Evolutionary conservation across 805 yeast genomes (phyloP).

Genomic region (Myxozyma neotropica): DNA sequence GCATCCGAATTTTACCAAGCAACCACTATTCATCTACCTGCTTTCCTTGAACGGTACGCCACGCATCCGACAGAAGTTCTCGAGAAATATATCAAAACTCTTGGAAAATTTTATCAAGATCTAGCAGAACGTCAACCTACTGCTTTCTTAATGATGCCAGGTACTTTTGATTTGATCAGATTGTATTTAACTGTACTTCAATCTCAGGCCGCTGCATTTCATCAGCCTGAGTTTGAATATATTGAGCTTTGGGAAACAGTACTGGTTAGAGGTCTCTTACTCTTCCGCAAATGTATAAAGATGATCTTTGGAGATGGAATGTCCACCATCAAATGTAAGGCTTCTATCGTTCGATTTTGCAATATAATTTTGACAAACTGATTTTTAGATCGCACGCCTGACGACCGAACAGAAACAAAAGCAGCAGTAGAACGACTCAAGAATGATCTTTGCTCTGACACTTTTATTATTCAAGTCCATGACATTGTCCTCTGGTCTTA

Average conservation of each 20-base stretch:
- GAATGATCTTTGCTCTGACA: constrained; percentile 59
- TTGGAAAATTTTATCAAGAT: constrained; percentile 70
- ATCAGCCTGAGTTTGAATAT: constrained; percentile 52
- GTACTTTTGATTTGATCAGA: constrained; percentile 61
- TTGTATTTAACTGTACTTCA: constrained; percentile 63
- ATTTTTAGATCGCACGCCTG: constrained; percentile 54
- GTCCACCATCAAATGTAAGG: constrained; percentile 45
- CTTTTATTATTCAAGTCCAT: constrained; percentile 58
- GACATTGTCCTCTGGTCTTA: constrained; percentile 73
- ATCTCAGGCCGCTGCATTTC: constrained; percentile 56
- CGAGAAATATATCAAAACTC: constrained; percentile 73
- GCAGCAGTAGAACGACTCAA: constrained; percentile 57
- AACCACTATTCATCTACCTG: constrained; percentile 61
- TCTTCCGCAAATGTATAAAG: constrained; percentile 65
- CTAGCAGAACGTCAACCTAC: constrained; percentile 65
- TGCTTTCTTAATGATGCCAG: constrained; percentile 68
- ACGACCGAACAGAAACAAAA: constrained; percentile 65
- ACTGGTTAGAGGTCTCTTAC: constrained; percentile 58
- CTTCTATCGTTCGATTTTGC: neutral
- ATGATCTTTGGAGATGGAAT: constrained; percentile 70
- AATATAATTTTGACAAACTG: neutral
- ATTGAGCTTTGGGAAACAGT: constrained; percentile 73
- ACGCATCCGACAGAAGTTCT: constrained; percentile 45
- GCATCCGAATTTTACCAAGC: constrained; percentile 63
- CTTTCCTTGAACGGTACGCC: constrained; percentile 58